These are phyloP conservation scores for Perkinsus marinus DNA, from an alignment of 169 alveolate genomes.

Conservation along the genomic window DNA sequence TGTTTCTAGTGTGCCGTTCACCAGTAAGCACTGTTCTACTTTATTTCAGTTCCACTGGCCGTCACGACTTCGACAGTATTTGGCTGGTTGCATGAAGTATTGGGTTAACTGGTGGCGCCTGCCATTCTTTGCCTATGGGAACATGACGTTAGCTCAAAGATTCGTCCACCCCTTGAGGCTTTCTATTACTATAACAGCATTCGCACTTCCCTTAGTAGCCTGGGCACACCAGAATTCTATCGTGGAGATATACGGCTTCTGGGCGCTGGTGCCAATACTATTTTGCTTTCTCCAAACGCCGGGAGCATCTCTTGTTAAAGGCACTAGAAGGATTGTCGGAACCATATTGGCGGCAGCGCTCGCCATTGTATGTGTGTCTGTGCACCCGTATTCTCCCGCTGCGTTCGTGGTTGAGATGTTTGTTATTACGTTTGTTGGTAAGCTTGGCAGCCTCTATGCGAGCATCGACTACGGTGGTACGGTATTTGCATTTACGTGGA, in stretches of 20 bases:
- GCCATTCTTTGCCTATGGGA: neutral
- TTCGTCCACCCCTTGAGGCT: neutral
- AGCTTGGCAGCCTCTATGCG: neutral
- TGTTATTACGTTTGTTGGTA: neutral
- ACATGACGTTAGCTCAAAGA: neutral
- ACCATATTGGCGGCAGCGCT: neutral
- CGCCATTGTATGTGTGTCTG: neutral
- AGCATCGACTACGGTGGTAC: neutral
- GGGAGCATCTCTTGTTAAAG: neutral
- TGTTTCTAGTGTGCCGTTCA: too few species aligned
- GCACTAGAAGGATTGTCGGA: neutral
- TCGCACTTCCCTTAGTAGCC: neutral
- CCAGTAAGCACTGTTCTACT: too few species aligned
- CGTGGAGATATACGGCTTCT: neutral
- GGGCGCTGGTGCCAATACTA: neutral
- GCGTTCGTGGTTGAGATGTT: neutral
- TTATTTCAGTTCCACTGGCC: neutral
- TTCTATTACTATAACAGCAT: neutral
- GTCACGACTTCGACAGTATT: neutral
- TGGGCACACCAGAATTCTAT: neutral
- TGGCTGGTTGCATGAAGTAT: neutral
- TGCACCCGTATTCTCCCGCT: neutral
- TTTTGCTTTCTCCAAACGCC: neutral
- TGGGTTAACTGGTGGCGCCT: neutral
- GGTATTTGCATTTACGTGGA: neutral